phyloP scores from a whole-genome alignment of 768 basidiomycete genomes.

The Lactarius pseudohatsudake region DNA sequence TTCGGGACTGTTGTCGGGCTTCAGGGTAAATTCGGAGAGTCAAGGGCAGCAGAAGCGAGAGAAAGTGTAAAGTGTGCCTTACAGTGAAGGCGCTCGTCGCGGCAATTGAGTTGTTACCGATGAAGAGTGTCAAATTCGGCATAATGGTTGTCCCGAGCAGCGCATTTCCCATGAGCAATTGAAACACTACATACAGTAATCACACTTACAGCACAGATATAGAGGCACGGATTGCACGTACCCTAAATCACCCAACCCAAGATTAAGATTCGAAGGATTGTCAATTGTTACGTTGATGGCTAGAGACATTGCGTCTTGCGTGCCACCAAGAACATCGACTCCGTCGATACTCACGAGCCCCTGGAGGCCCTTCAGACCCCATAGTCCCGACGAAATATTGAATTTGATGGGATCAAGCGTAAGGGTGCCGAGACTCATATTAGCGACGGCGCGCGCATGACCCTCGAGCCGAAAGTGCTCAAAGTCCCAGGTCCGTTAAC shows the following conservation, averaged over 20 bases:
- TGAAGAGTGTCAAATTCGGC: conserved; percentile 56
- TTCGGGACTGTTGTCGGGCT: conserved; percentile 62
- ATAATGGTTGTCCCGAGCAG: conserved; percentile 60
- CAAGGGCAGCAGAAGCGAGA: background rate
- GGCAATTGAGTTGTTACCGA: conserved; percentile 58
- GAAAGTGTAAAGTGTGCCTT: background rate
- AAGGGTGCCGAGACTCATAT: conserved; percentile 60
- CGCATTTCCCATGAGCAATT: conserved; percentile 51
- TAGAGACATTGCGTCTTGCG: conserved; percentile 55
- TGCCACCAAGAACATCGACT: conserved; percentile 70
- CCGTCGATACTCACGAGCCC: conserved; percentile 52
- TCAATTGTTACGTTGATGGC: conserved; percentile 59
- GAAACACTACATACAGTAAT: conserved; percentile 45
- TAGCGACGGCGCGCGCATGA: conserved; percentile 58
- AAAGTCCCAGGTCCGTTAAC: conserved; percentile 49
- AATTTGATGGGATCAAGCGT: conserved; percentile 72
- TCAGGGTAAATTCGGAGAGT: conserved; percentile 22
- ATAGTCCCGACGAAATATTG: conserved; percentile 60
- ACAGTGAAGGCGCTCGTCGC: conserved; percentile 53
- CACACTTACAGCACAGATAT: background rate
- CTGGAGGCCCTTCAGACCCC: conserved; percentile 61
- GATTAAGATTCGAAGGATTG: conserved; percentile 68
- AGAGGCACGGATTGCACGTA: conserved; percentile 36
- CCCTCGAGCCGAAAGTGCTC: conserved; percentile 60
- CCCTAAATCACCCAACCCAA: conserved; percentile 63